Evolutionary conservation across 306 rosid species (phyloP).

Genomic region (Gastrolobium villosum): DNA sequence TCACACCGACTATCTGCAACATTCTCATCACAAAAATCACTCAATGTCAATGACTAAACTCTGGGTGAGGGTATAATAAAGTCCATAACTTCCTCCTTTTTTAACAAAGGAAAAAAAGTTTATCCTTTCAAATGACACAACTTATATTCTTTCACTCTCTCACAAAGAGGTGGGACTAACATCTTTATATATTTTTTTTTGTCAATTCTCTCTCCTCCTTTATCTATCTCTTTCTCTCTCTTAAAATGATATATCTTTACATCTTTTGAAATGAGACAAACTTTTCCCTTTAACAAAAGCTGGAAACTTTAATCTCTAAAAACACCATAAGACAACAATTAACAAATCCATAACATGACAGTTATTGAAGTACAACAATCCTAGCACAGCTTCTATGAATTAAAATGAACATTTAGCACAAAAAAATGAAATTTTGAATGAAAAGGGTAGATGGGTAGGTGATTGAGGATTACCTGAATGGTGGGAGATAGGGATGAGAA

Average conservation of each 20-base stretch:
- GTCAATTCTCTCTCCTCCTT: too few relatives aligned
- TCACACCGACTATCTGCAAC: slow-evolving; percentile 85
- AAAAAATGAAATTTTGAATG: slow-evolving; percentile 19
- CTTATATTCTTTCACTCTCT: too few relatives aligned
- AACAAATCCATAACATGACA: neutral
- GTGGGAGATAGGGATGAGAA: slow-evolving; percentile 67
- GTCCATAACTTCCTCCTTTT: neutral
- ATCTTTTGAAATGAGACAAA: too few relatives aligned
- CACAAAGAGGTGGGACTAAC: too few relatives aligned
- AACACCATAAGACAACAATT: slow-evolving; percentile 1
- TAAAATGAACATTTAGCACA: neutral
- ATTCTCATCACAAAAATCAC: slow-evolving; percentile 26
- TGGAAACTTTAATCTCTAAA: slow-evolving; percentile 14
- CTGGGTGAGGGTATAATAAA: neutral
- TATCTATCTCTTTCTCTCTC: too few relatives aligned
- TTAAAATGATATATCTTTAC: too few relatives aligned
- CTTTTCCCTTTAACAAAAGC: neutral
- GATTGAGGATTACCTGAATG: slow-evolving; percentile 59
- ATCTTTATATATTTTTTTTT: too few relatives aligned
- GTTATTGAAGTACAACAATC: neutral
- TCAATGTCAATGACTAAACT: slow-evolving; percentile 20
- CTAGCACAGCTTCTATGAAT: neutral
- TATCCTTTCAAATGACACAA: too few relatives aligned
- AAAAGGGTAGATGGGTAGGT: slow-evolving; percentile 9
- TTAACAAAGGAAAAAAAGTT: too few relatives aligned